Conservation (phyloP, 352 stramenopile species). For the Pythium aphanidermatum region DNA sequence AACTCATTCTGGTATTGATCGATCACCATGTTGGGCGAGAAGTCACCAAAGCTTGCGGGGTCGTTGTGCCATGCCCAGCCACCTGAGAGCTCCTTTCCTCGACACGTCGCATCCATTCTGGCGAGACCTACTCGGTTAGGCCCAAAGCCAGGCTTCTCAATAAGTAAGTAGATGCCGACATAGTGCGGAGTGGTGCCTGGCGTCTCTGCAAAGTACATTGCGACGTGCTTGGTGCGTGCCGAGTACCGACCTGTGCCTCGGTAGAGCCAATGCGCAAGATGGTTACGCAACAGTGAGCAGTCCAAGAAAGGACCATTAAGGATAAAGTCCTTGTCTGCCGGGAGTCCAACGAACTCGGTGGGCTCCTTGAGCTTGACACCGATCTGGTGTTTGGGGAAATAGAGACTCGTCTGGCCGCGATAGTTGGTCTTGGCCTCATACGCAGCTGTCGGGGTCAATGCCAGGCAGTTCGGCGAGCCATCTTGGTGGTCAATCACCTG, state of each 20-base stretch:
- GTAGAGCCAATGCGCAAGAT: slow-evolving; percentile 75
- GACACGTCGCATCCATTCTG: slow-evolving; percentile 36
- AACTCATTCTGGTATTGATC: slow-evolving; percentile 80
- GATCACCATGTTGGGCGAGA: slow-evolving; percentile 72
- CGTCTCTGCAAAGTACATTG: slow-evolving; percentile 55
- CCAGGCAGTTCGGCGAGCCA: slow-evolving; percentile 51
- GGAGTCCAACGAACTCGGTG: slow-evolving; percentile 45
- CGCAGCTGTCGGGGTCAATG: slow-evolving; percentile 28
- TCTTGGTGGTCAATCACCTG: slow-evolving; percentile 58
- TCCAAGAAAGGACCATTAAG: slow-evolving; percentile 75
- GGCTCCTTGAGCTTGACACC: slow-evolving; percentile 51
- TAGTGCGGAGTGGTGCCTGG: slow-evolving; percentile 28
- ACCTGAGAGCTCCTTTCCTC: slow-evolving; percentile 40
- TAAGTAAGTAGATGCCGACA: slow-evolving; percentile 59
- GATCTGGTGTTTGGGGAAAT: slow-evolving; percentile 76
- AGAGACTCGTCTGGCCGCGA: slow-evolving; percentile 69
- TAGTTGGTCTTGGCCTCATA: slow-evolving; percentile 62
- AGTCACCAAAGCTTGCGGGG: slow-evolving; percentile 51
- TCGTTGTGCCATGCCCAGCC: slow-evolving; percentile 82
- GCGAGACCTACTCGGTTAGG: slow-evolving; percentile 60
- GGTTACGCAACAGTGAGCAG: slow-evolving; percentile 66
- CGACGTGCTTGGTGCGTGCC: slow-evolving; percentile 50
- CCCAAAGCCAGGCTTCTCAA: slow-evolving; percentile 75
- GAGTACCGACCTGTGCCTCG: slow-evolving; percentile 65
- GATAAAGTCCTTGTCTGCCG: slow-evolving; percentile 58